A percentile compares a stretch with the other conserved stretches of the same genome.
phyloP scores from a whole-genome alignment of 805 yeast species.

The Saturnispora hagleri region DNA sequence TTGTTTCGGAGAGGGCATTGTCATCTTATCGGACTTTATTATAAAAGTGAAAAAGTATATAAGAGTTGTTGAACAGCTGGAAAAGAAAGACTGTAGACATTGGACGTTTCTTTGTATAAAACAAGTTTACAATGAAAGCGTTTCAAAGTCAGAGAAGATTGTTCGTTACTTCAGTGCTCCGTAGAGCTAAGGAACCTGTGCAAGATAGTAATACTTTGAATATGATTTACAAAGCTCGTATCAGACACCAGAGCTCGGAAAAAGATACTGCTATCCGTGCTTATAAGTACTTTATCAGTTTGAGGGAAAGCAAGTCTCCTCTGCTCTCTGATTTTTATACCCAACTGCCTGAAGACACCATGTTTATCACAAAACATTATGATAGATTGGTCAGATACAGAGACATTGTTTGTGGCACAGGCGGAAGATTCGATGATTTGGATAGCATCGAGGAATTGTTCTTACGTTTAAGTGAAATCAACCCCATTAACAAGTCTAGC shows the following conservation, averaged over 20 bases:
- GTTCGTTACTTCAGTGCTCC: neutral
- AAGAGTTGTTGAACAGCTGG: neutral
- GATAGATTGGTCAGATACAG: slow-evolving; percentile 31
- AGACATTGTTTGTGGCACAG: slow-evolving; percentile 22
- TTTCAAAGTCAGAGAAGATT: neutral
- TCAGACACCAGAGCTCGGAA: slow-evolving; percentile 25
- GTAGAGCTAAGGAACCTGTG: slow-evolving; percentile 1
- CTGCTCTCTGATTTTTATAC: slow-evolving; percentile 26
- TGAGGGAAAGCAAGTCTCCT: slow-evolving; percentile 9
- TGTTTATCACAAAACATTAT: slow-evolving; percentile 41
- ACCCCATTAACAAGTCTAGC: slow-evolving; percentile 12
- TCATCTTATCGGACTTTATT: slow-evolving; percentile 1
- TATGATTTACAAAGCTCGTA: neutral
- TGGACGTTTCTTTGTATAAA: neutral
- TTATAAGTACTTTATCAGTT: slow-evolving; percentile 16
- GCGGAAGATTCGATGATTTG: slow-evolving; percentile 30
- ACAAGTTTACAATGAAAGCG: neutral
- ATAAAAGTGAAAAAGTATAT: neutral
- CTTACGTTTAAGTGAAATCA: slow-evolving; percentile 29
- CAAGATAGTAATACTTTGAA: neutral
- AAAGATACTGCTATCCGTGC: slow-evolving; percentile 24
- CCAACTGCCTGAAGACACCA: slow-evolving; percentile 46
- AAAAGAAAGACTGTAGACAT: neutral
- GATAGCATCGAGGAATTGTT: slow-evolving; percentile 32
- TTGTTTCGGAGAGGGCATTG: neutral